Base-by-base conservation (phyloP, 257 asterid species). In the Salvia miltiorrhiza region DNA sequence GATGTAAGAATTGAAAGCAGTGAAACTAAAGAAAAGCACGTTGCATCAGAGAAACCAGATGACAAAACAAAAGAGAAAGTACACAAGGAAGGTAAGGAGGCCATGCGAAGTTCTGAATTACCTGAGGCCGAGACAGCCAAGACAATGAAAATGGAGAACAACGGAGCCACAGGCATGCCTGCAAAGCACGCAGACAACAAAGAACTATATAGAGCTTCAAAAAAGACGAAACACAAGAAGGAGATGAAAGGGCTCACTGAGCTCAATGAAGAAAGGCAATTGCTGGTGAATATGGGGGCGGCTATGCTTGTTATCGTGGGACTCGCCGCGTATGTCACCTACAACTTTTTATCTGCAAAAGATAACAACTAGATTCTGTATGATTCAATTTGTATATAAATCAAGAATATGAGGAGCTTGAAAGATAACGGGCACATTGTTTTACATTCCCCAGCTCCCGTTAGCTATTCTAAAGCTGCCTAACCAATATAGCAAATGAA, bases 271-370 rank as follows among this genome's bases (percentile, higher is more conserved):
- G 93, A 87, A 60, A 78, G 88, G 75, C 90, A 81, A 52, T 62
- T 83, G 75, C 71, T 92, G 78, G 85, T 86, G 74, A 89, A 89
- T 70, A 77, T 85, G 80, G 95, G 88, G 26, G 92, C 55, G 0
- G 87, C 92, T 0, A 76, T 86, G 82, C 78, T 89, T 55, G 95
- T 89, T 43, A 81, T 87, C 52, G 78, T 86, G 73, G 83, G 90
- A 30, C 82, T 92, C 28, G 85, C 88, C 2, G 83, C 86, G 53
- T 86, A 83, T 56, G 71, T 82, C 58, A 76, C 83, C 48, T 76
- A 77, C 79, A 67, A 56, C 50, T 80, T 75, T 60, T 67, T 73
- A 61, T 65, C 82, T 44, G 74, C 69, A 57, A 73, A 69, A 50
- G 63, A 65, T 57, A 67, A 62, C 45, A 54, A 45, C 70, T 76